A percentile compares a stretch with the other conserved stretches of the same genome.
Evolutionary conservation across 179 eudicot genomes (phyloP).

Genomic region (Vitellaria paradoxa): DNA sequence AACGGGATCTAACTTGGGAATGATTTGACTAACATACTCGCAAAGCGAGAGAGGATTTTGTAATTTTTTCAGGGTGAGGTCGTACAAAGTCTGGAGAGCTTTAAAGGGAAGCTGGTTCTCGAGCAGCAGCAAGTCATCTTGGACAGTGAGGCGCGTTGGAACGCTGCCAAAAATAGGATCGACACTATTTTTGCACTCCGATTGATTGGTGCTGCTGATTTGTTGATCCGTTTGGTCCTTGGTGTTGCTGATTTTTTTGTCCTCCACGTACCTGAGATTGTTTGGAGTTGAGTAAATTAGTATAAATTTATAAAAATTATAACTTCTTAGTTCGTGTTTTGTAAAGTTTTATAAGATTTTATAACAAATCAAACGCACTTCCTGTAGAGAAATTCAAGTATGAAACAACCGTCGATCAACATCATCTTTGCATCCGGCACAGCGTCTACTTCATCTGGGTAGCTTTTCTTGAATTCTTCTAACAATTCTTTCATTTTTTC

Average conservation of each 20-base stretch:
- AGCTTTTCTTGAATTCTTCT: background rate
- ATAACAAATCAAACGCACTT: no score
- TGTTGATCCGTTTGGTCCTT: no score
- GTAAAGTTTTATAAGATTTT: no score
- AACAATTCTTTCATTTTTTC: background rate
- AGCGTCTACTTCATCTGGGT: background rate
- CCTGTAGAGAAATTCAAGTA: background rate
- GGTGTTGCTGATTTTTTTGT: no score
- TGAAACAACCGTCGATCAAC: background rate
- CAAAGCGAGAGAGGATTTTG: background rate
- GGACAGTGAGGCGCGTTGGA: background rate
- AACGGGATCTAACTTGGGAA: no score
- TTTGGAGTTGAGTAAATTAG: no score
- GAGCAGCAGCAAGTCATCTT: background rate
- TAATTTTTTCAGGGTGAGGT: background rate
- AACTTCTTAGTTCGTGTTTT: no score
- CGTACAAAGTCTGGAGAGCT: background rate
- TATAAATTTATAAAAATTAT: no score
- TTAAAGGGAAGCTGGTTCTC: no score
- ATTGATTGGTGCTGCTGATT: no score
- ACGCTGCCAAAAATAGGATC: background rate
- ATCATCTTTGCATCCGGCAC: background rate
- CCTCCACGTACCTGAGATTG: no score
- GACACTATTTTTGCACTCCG: no score
- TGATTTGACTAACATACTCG: background rate